Evolutionary conservation across 805 yeast species (phyloP), one percentile per base, ranked within the genome.

Genomic region (Teunomyces stri): DNA sequence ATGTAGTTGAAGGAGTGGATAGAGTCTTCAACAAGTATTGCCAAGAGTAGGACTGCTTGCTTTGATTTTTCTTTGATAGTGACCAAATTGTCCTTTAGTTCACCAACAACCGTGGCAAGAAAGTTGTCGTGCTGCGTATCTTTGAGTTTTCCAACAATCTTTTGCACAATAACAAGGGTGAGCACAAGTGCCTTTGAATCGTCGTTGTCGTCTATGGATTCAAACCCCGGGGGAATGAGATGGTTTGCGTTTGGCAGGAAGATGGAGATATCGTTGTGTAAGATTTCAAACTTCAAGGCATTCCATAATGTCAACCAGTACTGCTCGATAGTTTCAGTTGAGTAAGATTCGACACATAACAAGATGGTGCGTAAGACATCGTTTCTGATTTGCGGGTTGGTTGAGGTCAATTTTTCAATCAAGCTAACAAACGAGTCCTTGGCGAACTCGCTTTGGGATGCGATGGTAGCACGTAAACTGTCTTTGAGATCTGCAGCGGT

Each of bases 271-370:
- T 86, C 88, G 36, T 84, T 84, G 62, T 92, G 96, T 47, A 92
- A 69, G n/a, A 92, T 76, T 64, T 92, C 97, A 62, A 81, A 90
- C 62, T 92, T 92, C 44, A 92, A 69, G 0, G 96, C 88, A 55
- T 87, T 86, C 96, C 96, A 94, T 4, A 92, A 60, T 1, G 84
- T 78, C 6, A 78, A 60, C 91, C 96, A 91, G 60, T 80, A 76
- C 9, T 74, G 75, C 27, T 75, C 67, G 7, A 87, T 63, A 0
- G 80, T 72, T 5, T 71, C 74, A 0, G 65, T 56, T 0, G 79
- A 71, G 58, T 85, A 88, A 5, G 64, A 66, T 11, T 70, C 64
- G 6, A 88, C 66, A 52, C 94, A 84, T 1, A 68, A 66, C 5
- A 72, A 62, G 20, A 94, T 63, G 0, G 96, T 82, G 31, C 69